Conservation (phyloP, 2,329 filamentous ascomycete species). For the Lachnellula occidentalis region DNA sequence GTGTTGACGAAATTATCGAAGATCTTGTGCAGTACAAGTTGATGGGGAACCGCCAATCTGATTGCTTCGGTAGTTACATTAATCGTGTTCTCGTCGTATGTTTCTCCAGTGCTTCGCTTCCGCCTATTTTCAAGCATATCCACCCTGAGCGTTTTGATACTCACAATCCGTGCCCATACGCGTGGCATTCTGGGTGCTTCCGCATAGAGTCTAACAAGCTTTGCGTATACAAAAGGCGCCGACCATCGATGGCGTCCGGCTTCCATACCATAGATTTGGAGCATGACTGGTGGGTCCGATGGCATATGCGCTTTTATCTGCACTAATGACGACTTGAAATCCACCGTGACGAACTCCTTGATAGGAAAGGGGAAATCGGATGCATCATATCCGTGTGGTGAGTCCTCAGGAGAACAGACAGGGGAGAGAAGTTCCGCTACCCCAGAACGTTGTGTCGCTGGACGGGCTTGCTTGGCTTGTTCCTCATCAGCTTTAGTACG, state of each 20-base stretch:
- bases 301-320: constrained; percentile 89
- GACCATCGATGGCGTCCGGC: constrained; percentile 83
- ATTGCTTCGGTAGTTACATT: constrained; percentile 83
- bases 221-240: constrained; percentile 71
- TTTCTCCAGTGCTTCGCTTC: constrained; percentile 53
- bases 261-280: constrained; percentile 80
- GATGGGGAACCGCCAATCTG: constrained; percentile 82
- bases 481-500: constrained; percentile 43
- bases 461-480: constrained; percentile 35
- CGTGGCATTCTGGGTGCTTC: constrained; percentile 76
- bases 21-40: constrained; percentile 81
- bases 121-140: constrained; percentile 74
- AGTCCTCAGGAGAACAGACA: constrained; percentile 21
- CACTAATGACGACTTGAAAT: constrained; percentile 74
- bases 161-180: constrained; percentile 82
- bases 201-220: constrained; percentile 78
- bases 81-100: constrained; percentile 72
- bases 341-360: constrained; percentile 70
- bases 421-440: constrained; percentile 25
- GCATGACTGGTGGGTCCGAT: constrained; percentile 81
- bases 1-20: constrained; percentile 92
- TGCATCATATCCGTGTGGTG: constrained; percentile 15
- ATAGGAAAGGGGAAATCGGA: constrained; percentile 23
- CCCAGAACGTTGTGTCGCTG: constrained; percentile 8
- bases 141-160: constrained; percentile 72